Evolutionary conservation across 768 basidiomycete genomes (phyloP).

Genomic region (Boletus sp.): DNA sequence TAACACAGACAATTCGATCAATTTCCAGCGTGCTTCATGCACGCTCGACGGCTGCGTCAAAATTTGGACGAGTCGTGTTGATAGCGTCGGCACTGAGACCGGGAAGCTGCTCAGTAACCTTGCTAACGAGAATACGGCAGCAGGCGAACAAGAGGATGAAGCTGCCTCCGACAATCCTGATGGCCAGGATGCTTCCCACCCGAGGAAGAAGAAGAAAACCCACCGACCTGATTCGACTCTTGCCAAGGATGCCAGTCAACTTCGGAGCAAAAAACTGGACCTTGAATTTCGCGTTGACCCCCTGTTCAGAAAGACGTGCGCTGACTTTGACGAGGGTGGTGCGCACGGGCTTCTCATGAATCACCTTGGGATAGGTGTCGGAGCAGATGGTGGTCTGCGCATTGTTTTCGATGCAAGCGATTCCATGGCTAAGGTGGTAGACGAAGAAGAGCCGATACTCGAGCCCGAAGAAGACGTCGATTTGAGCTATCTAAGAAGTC

Average conservation of each 20-base stretch:
- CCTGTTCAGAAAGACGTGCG: slow-evolving; percentile 94
- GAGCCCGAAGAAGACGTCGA: slow-evolving; percentile 72
- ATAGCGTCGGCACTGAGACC: slow-evolving; percentile 94
- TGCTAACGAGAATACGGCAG: slow-evolving; percentile 57
- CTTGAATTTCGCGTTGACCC: slow-evolving; percentile 96
- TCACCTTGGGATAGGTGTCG: slow-evolving; percentile 76
- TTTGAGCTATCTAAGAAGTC: slow-evolving; percentile 59
- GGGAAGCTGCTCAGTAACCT: slow-evolving; percentile 93
- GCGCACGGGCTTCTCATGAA: slow-evolving; percentile 97
- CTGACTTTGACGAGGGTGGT: slow-evolving; percentile 98
- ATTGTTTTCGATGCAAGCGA: slow-evolving; percentile 98
- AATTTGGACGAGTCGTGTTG: slow-evolving; percentile 98
- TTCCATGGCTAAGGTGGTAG: slow-evolving; percentile 71
- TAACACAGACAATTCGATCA: slow-evolving; percentile 91
- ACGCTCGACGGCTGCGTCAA: slow-evolving; percentile 99
- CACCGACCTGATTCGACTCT: slow-evolving; percentile 79
- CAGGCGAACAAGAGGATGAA: slow-evolving; percentile 58
- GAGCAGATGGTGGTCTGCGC: slow-evolving; percentile 75
- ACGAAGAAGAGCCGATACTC: slow-evolving; percentile 62
- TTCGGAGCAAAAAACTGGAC: slow-evolving; percentile 90
- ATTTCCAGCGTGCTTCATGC: slow-evolving; percentile 97
- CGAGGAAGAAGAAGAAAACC: slow-evolving; percentile 56
- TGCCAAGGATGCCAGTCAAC: slow-evolving; percentile 77
- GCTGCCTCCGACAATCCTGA: slow-evolving; percentile 59
- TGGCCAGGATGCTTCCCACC: slow-evolving; percentile 58